Conservation (phyloP, 176 grass and related monocot species). For the Coix lacrymajobi region DNA sequence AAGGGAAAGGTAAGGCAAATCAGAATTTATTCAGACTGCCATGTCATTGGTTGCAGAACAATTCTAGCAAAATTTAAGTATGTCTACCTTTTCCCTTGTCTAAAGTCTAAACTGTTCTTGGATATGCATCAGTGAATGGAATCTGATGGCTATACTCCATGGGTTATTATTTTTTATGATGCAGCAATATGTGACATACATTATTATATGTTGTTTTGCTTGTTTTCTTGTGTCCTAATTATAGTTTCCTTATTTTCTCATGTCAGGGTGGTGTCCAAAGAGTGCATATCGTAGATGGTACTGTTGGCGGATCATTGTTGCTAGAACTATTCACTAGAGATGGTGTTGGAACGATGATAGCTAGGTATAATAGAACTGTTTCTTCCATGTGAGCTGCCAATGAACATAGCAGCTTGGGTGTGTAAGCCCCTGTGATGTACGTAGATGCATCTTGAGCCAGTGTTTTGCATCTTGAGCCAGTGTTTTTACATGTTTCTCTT, state of each 20-base stretch:
- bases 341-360: slow-evolving; percentile 88
- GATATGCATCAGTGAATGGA: not conserved
- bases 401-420: not conserved
- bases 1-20: not conserved
- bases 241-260: not conserved
- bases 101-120: not conserved
- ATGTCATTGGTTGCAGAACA: not conserved
- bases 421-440: slow-evolving; percentile 1
- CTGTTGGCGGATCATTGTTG: slow-evolving; percentile 76
- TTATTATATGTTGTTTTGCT: not conserved
- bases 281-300: slow-evolving; percentile 96
- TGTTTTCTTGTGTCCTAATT: slow-evolving; percentile 21
- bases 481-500: not conserved
- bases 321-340: slow-evolving; percentile 93
- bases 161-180: not conserved
- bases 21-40: not conserved
- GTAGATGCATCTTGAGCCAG: slow-evolving; percentile 1
- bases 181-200: not conserved
- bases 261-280: slow-evolving; percentile 90
- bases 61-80: not conserved
- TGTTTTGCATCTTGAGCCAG: not conserved
- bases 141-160: slow-evolving; percentile 13
- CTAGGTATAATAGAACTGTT: slow-evolving; percentile 51
- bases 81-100: not conserved
- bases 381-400: not conserved